These are phyloP conservation scores for Pleurotus cornucopiae DNA, from an alignment of 768 basidiomycete species.

Conservation along the genomic window DNA sequence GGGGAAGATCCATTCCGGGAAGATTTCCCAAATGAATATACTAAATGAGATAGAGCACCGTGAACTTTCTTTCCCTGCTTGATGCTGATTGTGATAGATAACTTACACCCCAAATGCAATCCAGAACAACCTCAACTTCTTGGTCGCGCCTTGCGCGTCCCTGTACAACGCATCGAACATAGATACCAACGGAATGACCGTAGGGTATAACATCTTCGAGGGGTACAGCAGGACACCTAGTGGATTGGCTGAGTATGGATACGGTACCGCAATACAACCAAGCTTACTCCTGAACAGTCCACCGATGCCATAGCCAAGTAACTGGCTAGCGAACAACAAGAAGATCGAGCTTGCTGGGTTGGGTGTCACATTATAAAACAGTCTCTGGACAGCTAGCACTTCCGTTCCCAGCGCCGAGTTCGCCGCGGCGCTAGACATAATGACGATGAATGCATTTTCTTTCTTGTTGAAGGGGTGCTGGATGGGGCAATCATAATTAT, in stretches of 20 bases:
- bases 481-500: not conserved
- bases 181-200: slow-evolving; percentile 39
- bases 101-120: slow-evolving; percentile 36
- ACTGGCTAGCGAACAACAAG: slow-evolving; percentile 30
- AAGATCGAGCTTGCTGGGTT: slow-evolving; percentile 42
- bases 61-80: too few species aligned
- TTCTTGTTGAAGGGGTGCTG: slow-evolving; percentile 58
- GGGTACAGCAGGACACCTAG: slow-evolving; percentile 45
- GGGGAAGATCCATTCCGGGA: slow-evolving; percentile 59
- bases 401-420: slow-evolving; percentile 51
- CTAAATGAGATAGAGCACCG: slow-evolving; percentile 10
- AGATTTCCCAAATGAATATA: slow-evolving; percentile 46
- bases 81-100: slow-evolving; percentile 16
- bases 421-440: slow-evolving; percentile 53
- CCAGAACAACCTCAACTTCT: slow-evolving; percentile 47
- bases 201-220: slow-evolving; percentile 49
- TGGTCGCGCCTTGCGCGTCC: slow-evolving; percentile 31
- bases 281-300: slow-evolving; percentile 44
- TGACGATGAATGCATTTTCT: slow-evolving; percentile 54
- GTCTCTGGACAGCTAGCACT: slow-evolving; percentile 47
- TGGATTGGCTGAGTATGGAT: not conserved
- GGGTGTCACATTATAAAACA: slow-evolving; percentile 51
- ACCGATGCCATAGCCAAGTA: slow-evolving; percentile 52
- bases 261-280: not conserved
- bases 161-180: slow-evolving; percentile 47